phyloP scores from a whole-genome alignment of 495 filamentous ascomycete genomes.

The Penicillium steckii region DNA sequence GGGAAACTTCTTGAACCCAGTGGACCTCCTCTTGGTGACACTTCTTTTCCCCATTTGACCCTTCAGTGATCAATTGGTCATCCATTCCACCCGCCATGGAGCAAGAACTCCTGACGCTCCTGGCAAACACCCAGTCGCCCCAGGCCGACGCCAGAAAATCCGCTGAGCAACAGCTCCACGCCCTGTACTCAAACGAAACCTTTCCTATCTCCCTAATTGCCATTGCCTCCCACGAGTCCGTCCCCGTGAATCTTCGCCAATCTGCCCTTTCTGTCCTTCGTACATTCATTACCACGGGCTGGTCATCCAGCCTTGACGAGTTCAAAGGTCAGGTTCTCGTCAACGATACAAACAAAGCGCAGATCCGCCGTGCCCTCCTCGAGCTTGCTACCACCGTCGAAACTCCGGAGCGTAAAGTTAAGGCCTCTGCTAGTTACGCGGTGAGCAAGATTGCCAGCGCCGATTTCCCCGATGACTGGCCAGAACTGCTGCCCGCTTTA shows the following conservation, averaged over 20 bases:
- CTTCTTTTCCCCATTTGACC: not conserved
- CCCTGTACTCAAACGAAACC: conserved; percentile 60
- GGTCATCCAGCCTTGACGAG: conserved; percentile 68
- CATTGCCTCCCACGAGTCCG: conserved; percentile 70
- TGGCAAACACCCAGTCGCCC: conserved; percentile 74
- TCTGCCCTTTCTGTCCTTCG: conserved; percentile 77
- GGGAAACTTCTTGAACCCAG: conserved; percentile 6
- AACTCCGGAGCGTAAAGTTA: conserved; percentile 75
- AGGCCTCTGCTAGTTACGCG: conserved; percentile 81
- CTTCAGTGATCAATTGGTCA: conserved; percentile 10
- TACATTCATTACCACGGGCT: conserved; percentile 75
- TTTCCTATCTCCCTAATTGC: conserved; percentile 77
- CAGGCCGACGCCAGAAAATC: conserved; percentile 68
- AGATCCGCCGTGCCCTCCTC: conserved; percentile 67
- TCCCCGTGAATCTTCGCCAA: conserved; percentile 74
- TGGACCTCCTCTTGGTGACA: not conserved
- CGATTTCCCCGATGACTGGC: conserved; percentile 95
- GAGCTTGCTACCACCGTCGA: conserved; percentile 72
- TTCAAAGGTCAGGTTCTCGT: conserved; percentile 61
- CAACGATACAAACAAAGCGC: conserved; percentile 66
- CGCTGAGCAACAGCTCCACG: conserved; percentile 74
- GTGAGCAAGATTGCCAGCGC: conserved; percentile 92
- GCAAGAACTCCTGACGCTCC: conserved; percentile 76
- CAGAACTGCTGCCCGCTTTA: conserved; percentile 74
- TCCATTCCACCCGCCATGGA: conserved; percentile 57